Conservation (phyloP, 768 basidiomycete genomes). For the Rhodosporidiobolus odoratus region DNA sequence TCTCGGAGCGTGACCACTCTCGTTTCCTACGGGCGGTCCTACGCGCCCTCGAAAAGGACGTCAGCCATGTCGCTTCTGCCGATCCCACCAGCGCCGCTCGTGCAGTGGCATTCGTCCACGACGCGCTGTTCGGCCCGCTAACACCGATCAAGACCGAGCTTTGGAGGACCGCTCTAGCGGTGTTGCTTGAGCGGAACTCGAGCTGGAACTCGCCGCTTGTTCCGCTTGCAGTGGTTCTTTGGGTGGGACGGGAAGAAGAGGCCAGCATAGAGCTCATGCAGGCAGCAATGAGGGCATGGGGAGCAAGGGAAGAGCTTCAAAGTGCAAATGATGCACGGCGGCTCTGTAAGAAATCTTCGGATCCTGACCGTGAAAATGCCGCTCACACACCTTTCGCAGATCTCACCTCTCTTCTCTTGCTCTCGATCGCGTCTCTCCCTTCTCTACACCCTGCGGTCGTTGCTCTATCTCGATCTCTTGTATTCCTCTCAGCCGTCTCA, state of each 20-base stretch:
- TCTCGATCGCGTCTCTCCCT: constrained; percentile 61
- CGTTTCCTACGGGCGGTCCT: constrained; percentile 59
- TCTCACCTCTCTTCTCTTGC: constrained; percentile 64
- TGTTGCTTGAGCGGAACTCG: constrained; percentile 52
- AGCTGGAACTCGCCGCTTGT: constrained; percentile 59
- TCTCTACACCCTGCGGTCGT: constrained; percentile 50
- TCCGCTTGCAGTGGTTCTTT: constrained; percentile 62
- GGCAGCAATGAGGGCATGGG: constrained; percentile 60
- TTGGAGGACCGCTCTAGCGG: constrained; percentile 54
- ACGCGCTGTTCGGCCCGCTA: constrained; percentile 55
- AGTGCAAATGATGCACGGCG: constrained; percentile 71
- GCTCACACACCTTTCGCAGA: constrained; percentile 51
- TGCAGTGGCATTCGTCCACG: constrained; percentile 55
- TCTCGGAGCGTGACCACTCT: constrained; percentile 54
- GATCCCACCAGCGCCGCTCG: constrained; percentile 47
- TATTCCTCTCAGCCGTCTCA: constrained; percentile 65
- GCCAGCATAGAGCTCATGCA: constrained; percentile 46
- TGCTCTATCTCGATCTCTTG: constrained; percentile 42
- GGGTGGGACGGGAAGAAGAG: constrained; percentile 56
- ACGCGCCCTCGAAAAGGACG: constrained; percentile 56
- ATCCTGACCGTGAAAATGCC: background rate
- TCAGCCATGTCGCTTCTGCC: constrained; percentile 44
- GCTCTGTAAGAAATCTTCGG: constrained; percentile 43
- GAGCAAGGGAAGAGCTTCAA: constrained; percentile 68
- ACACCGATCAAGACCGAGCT: constrained; percentile 52